Conservation (phyloP, 768 basidiomycete species). For the Paxillus ammoniavirescens region DNA sequence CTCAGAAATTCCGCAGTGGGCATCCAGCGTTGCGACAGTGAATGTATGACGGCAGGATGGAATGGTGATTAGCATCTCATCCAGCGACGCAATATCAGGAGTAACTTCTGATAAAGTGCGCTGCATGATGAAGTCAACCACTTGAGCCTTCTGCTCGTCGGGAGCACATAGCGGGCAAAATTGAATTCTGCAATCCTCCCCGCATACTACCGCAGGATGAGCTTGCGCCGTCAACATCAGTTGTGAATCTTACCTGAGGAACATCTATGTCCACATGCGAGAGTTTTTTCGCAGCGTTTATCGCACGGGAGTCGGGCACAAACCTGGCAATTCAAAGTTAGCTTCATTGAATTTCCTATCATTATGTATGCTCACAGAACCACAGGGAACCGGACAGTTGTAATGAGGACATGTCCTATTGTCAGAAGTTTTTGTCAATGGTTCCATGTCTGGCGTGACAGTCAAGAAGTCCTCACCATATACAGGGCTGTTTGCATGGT, state of each 20-base stretch:
- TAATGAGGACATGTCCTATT: constrained; percentile 53
- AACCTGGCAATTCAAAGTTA: constrained; percentile 36
- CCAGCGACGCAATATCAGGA: constrained; percentile 36
- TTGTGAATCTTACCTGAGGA: constrained; percentile 51
- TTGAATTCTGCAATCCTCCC: constrained; percentile 59
- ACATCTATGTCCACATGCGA: constrained; percentile 63
- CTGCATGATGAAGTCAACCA: constrained; percentile 62
- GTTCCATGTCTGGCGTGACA: neutral
- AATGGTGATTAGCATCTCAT: constrained; percentile 59
- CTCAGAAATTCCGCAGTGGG: constrained; percentile 46
- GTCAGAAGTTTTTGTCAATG: constrained; percentile 1
- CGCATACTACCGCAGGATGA: constrained; percentile 49
- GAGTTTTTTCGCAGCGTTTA: constrained; percentile 42
- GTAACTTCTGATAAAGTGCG: constrained; percentile 50
- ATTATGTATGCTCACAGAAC: constrained; percentile 48
- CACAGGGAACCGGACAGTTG: constrained; percentile 61
- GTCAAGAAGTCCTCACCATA: constrained; percentile 38
- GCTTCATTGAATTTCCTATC: neutral
- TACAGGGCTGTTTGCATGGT: constrained; percentile 62
- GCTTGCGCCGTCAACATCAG: neutral
- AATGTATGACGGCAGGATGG: constrained; percentile 63
- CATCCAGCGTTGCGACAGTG: constrained; percentile 72
- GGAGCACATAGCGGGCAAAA: constrained; percentile 52
- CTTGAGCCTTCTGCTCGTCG: constrained; percentile 32
- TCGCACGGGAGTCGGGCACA: constrained; percentile 69